Evolutionary conservation across 192 early-diverging fungal species (phyloP), one percentile per base, ranked within the genome.

Genomic region (Coemansia sp.): DNA sequence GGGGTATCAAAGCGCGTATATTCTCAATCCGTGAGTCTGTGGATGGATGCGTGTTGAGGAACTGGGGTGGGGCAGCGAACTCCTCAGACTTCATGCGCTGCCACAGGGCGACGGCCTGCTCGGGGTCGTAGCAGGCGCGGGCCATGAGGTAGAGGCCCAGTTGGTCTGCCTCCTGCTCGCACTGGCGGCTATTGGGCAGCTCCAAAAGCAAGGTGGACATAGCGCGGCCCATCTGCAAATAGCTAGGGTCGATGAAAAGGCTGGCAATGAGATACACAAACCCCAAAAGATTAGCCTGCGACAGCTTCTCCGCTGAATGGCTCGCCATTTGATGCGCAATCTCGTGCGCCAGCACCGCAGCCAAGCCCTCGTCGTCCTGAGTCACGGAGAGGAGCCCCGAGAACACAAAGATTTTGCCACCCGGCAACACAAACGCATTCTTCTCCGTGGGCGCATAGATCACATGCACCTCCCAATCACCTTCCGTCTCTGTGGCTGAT

Each of bases 341-440:
- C 75, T 99, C 97, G 70, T 99, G 97, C 1, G 94, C 92, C 24
- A 99, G 70, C 3, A 99, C 94, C 1, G 96, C 92, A 6, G 97
- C 97, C 73, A 99, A 71, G 9, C 94, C 95, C 72, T 92, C 87
- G 74, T 94, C 93, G 75, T 93, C 88, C 57, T 84, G 61, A 0
- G 88, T 87, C 31, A 99, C 81, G 2, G 91, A 90, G 4, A 99
- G 81, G 19, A 99, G 88, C 4, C 97, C 97, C 27, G 94, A 94
- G 67, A 98, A 99, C 35, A 99, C 97, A 88, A 99, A 99, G 0
- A 99, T 91, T 77, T 96, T 95, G 37, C 94, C 94, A 39, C 94
- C 94, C 2, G 97, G 95, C 48, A 97, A 78, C 9, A 98, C 96
- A 79, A 99, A 97, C 4, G 97, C 97, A 78, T 98, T 99, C 68